Conservation (phyloP, 2,329 filamentous ascomycete species). For the Scedosporium boydii region DNA sequence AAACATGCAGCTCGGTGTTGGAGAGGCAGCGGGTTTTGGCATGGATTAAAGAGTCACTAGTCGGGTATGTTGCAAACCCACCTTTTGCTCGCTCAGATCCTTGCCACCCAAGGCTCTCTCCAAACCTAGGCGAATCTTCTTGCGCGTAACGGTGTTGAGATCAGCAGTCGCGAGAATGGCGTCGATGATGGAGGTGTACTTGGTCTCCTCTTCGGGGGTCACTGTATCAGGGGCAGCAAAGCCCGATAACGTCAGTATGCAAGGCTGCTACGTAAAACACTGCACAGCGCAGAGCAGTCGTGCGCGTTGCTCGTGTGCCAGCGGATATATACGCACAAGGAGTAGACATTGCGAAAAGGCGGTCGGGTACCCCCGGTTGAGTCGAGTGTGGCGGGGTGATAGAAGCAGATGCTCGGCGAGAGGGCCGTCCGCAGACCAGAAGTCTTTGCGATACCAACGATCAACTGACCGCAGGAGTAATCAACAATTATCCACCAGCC, state of each 20-base stretch:
- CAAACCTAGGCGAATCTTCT: conserved; percentile 50
- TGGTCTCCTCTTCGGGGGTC: conserved; percentile 35
- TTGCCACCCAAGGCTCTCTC: conserved; percentile 45
- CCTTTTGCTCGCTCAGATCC: conserved; percentile 51
- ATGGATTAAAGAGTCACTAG: too few relatives aligned
- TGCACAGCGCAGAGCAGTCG: background rate
- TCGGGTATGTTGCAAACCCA: conserved; percentile 14
- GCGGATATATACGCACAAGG: background rate
- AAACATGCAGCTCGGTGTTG: too few relatives aligned
- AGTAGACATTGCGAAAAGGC: conserved; percentile 1
- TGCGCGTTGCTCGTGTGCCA: background rate
- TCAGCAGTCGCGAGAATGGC: conserved; percentile 47
- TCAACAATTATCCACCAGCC: too few relatives aligned
- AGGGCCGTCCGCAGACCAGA: background rate
- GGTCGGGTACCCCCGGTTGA: background rate
- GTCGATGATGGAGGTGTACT: conserved; percentile 52
- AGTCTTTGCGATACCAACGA: too few relatives aligned
- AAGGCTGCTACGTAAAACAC: background rate
- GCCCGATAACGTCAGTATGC: background rate
- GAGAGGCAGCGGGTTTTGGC: too few relatives aligned
- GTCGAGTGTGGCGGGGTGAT: background rate
- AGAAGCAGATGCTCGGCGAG: background rate
- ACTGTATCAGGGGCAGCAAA: conserved; percentile 26
- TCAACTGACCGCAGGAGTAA: too few relatives aligned
- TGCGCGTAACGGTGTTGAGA: conserved; percentile 53